phyloP scores from a whole-genome alignment of 2,329 filamentous ascomycete species.

The Neurospora sp. region DNA sequence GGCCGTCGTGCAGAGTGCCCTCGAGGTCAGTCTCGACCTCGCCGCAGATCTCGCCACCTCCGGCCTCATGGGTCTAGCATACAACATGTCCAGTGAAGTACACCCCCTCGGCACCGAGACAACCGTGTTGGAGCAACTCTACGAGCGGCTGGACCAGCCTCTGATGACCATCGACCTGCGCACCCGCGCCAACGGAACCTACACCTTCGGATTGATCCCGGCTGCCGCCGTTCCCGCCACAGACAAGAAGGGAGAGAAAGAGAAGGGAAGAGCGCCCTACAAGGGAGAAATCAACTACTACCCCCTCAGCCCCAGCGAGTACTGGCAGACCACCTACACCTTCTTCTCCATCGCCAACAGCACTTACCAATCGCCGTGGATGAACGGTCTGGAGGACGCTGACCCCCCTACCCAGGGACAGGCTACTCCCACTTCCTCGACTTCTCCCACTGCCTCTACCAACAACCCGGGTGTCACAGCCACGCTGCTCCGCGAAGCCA shows the following conservation, averaged over 20 bases:
- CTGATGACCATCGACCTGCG: conserved; percentile 42
- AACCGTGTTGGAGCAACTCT: conserved; percentile 35
- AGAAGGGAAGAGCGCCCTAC: conserved; percentile 19
- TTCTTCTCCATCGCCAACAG: conserved; percentile 23
- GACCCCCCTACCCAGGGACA: neutral
- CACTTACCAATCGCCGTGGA: neutral
- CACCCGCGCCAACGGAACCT: conserved; percentile 36
- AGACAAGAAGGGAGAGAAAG: neutral
- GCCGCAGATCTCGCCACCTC: conserved; percentile 35
- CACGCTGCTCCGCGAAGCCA: conserved; percentile 35
- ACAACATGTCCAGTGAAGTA: conserved; percentile 34
- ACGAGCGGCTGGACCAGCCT: conserved; percentile 27
- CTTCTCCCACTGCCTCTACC: neutral
- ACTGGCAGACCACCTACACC: conserved; percentile 29
- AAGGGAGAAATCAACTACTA: conserved; percentile 33
- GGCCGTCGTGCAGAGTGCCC: conserved; percentile 40
- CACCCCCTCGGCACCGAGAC: conserved; percentile 26
- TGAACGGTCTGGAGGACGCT: neutral
- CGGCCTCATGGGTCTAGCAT: conserved; percentile 43
- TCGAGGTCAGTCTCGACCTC: conserved; percentile 26
- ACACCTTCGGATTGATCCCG: conserved; percentile 42
- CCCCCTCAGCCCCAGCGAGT: conserved; percentile 38
- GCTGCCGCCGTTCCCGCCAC: conserved; percentile 2
- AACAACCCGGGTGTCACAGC: neutral
- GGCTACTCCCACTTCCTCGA: neutral